Conservation (phyloP, 169 alveolate genomes). For the Condylostoma magnum region DNA sequence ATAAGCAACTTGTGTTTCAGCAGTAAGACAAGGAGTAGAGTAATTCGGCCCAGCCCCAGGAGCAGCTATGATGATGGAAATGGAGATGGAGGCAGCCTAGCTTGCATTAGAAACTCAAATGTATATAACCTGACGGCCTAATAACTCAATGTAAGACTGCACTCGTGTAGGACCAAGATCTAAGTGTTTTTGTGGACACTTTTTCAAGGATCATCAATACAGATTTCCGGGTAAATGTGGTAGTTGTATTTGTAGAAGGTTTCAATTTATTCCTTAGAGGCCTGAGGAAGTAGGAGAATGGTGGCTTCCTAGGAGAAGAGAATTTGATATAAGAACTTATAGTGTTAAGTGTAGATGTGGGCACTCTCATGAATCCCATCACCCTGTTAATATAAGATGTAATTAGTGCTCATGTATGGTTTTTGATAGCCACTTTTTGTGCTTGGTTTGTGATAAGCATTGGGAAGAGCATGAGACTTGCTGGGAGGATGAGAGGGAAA, state of each 20-base stretch:
- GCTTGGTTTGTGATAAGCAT: constrained; percentile 69
- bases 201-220: constrained; percentile 78
- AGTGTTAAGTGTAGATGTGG: constrained; percentile 80
- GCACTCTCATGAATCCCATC: constrained; percentile 81
- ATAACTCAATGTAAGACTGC: constrained; percentile 70
- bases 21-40: constrained; percentile 46
- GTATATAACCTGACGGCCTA: constrained; percentile 69
- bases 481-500: constrained; percentile 71
- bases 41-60: constrained; percentile 77
- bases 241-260: constrained; percentile 64
- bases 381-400: constrained; percentile 60
- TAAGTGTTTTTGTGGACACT: constrained; percentile 87
- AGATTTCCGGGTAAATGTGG: constrained; percentile 57
- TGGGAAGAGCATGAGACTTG: constrained; percentile 80
- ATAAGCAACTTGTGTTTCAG: constrained; percentile 39
- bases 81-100: constrained; percentile 67
- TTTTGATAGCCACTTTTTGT: constrained; percentile 66
- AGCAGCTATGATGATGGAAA: constrained; percentile 65
- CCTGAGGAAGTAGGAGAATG: constrained; percentile 83
- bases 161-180: constrained; percentile 82
- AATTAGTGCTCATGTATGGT: constrained; percentile 64
- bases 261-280: constrained; percentile 65
- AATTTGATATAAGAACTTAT: constrained; percentile 73
- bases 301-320: constrained; percentile 82
- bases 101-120: constrained; percentile 72